phyloP scores from a whole-genome alignment of 2,329 filamentous ascomycete genomes.

The Aspergillus clavatus region DNA sequence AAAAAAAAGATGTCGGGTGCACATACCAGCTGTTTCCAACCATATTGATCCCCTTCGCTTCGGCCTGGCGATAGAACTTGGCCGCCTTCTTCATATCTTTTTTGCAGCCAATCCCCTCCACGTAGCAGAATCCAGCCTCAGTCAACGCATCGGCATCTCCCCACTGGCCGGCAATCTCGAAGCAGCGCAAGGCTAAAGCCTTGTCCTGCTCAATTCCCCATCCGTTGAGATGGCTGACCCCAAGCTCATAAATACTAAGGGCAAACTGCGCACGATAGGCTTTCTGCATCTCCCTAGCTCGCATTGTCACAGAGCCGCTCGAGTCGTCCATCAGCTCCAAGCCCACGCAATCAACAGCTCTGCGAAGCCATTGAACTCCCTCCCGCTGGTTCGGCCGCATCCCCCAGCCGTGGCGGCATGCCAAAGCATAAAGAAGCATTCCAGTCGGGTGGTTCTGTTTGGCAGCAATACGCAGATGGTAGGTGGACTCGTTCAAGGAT shows the following conservation, averaged over 20 bases:
- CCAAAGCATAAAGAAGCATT: slow-evolving; percentile 93
- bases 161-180: slow-evolving; percentile 94
- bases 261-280: slow-evolving; percentile 90
- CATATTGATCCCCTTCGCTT: slow-evolving; percentile 93
- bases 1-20: not conserved
- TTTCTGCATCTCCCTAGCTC: slow-evolving; percentile 63
- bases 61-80: slow-evolving; percentile 82
- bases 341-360: slow-evolving; percentile 79
- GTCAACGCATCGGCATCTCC: slow-evolving; percentile 90
- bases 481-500: slow-evolving; percentile 86
- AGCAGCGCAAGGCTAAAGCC: slow-evolving; percentile 78
- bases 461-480: slow-evolving; percentile 86
- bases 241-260: slow-evolving; percentile 90
- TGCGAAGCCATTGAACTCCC: slow-evolving; percentile 85
- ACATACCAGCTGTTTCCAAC: slow-evolving; percentile 95
- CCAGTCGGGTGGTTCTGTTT: slow-evolving; percentile 80
- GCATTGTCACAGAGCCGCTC: slow-evolving; percentile 49
- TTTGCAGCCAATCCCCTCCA: slow-evolving; percentile 86
- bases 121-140: slow-evolving; percentile 94
- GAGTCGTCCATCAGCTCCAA: slow-evolving; percentile 74
- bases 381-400: slow-evolving; percentile 90
- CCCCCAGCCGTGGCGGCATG: slow-evolving; percentile 94
- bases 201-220: slow-evolving; percentile 97
- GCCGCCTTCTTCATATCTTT: slow-evolving; percentile 95
- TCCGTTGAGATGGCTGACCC: slow-evolving; percentile 94